These are phyloP conservation scores for Oryza officinalis DNA, from an alignment of 176 grass and related monocot species.

Conservation along the genomic window DNA sequence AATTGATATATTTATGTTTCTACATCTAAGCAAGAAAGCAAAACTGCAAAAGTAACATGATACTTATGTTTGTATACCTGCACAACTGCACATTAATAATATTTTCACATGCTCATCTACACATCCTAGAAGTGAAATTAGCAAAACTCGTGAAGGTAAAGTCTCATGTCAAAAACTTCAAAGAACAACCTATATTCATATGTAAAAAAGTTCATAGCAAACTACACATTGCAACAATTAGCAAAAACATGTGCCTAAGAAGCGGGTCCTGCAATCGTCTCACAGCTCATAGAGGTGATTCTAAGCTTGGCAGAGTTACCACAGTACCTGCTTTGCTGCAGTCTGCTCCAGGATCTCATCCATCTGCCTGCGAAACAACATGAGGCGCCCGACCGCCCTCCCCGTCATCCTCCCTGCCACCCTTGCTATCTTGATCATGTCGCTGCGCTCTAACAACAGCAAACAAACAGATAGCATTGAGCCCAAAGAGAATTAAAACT, in stretches of 20 bases:
- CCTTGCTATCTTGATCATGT: constrained; percentile 75
- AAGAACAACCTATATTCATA: not conserved
- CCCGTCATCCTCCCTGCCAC: constrained; percentile 69
- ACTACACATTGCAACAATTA: not conserved
- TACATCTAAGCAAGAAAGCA: not conserved
- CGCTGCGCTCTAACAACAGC: constrained; percentile 58
- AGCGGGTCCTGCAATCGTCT: too few relatives aligned
- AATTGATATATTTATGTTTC: not conserved
- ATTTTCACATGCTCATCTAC: not conserved
- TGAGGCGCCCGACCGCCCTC: constrained; percentile 68
- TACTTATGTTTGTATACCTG: not conserved
- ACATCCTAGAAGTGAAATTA: not conserved
- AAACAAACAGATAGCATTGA: not conserved
- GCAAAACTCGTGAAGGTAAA: not conserved
- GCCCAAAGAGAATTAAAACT: not conserved
- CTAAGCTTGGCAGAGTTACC: not conserved
- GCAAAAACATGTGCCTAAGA: not conserved
- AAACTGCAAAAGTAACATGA: not conserved
- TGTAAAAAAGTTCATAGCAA: not conserved
- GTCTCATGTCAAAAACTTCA: not conserved
- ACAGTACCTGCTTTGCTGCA: constrained; percentile 64
- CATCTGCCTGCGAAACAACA: constrained; percentile 65
- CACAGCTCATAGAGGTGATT: not conserved
- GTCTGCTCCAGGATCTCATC: constrained; percentile 71
- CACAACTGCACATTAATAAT: not conserved